Conservation (phyloP, 2,329 filamentous ascomycete species). For the Pseudogymnoascus sp. region DNA sequence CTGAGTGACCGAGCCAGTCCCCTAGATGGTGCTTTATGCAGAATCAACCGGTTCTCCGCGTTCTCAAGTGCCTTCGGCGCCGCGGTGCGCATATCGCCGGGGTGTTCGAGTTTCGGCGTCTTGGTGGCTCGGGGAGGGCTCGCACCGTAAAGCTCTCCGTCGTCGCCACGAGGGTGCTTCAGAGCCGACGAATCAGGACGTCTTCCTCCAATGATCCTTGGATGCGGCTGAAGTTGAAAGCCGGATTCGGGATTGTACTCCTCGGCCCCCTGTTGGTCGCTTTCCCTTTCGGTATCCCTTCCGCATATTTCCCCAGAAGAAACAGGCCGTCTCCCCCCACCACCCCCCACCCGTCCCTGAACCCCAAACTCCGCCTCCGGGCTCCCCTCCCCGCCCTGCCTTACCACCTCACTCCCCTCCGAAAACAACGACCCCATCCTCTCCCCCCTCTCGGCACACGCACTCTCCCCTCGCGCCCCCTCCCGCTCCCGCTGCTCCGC, state of each 20-base stretch:
- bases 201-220: neutral
- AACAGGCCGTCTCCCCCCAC: neutral
- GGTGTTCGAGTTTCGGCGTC: neutral
- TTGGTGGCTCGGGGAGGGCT: neutral
- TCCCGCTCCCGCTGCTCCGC: neutral
- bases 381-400: neutral
- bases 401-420: neutral
- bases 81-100: rapidly evolving
- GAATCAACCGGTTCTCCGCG: neutral
- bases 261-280: neutral
- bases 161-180: neutral
- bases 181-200: neutral
- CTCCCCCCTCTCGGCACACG: neutral
- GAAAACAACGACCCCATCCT: neutral
- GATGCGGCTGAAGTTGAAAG: neutral
- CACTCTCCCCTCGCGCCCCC: neutral
- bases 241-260: neutral
- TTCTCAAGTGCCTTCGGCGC: neutral
- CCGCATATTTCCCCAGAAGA: neutral
- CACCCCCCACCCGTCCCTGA: neutral
- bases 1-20: neutral
- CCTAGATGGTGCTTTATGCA: neutral
- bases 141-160: neutral
- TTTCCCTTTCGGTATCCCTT: neutral
- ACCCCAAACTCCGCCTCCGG: neutral